Evolutionary conservation across 2,329 filamentous ascomycete species (phyloP).

Genomic region (Trichoderma guizhouense): DNA sequence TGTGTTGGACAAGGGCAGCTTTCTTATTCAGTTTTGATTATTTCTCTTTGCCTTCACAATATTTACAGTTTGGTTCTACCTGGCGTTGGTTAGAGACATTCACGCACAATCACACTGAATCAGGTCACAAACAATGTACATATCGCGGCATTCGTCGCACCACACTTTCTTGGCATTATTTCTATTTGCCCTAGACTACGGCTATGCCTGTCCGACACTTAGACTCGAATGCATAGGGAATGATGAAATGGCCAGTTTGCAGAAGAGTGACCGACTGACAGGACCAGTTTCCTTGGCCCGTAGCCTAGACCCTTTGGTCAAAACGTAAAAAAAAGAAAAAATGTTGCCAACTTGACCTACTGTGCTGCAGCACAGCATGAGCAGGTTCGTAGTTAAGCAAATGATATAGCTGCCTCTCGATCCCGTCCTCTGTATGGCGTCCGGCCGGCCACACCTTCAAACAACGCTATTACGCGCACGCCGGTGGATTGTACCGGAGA

Average conservation of each 20-base stretch:
- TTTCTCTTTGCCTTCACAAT: not conserved
- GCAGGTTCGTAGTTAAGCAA: slow-evolving; percentile 8
- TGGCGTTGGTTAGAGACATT: not conserved
- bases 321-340: slow-evolving; percentile 20
- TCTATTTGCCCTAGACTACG: slow-evolving; percentile 34
- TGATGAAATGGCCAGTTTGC: slow-evolving; percentile 12
- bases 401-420: not conserved
- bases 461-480: slow-evolving; percentile 18
- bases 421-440: slow-evolving; percentile 1
- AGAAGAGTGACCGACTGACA: slow-evolving; percentile 34
- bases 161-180: slow-evolving; percentile 8
- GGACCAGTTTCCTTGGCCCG: slow-evolving; percentile 30
- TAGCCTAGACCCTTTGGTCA: slow-evolving; percentile 28
- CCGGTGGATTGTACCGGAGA: not conserved
- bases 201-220: slow-evolving; percentile 31
- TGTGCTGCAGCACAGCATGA: not conserved
- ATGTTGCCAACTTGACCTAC: not conserved
- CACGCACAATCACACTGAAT: not conserved
- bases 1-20: not conserved
- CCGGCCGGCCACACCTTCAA: slow-evolving; percentile 24
- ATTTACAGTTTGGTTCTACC: not conserved
- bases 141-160: not conserved
- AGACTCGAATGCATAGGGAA: not conserved
- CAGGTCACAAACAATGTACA: not conserved
- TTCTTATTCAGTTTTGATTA: not conserved